Conservation (phyloP, 2,329 filamentous ascomycete genomes). For the Metarhizium guizhouense region DNA sequence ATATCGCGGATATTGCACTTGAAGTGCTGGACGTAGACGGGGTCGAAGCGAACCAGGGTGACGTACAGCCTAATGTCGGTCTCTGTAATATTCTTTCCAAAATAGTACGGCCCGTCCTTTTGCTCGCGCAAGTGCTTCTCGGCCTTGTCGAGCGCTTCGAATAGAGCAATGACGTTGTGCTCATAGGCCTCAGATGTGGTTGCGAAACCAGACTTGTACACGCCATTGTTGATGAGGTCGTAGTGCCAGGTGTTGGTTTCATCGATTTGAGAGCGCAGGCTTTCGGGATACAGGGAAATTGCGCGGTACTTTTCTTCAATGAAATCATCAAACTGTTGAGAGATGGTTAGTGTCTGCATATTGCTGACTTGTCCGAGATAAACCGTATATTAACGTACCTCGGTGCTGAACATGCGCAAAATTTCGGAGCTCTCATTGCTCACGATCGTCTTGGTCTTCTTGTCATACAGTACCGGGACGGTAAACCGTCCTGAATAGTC, state of each 20-base stretch:
- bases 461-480: conserved; percentile 80
- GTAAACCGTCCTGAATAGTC: conserved; percentile 75
- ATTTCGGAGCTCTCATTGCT: conserved; percentile 92
- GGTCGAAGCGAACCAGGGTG: conserved; percentile 66
- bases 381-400: conserved; percentile 35
- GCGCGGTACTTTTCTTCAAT: conserved; percentile 49
- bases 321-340: conserved; percentile 58
- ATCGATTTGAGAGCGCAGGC: conserved; percentile 62
- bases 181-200: conserved; percentile 79
- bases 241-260: conserved; percentile 75
- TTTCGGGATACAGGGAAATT: conserved; percentile 58
- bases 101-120: conserved; percentile 57
- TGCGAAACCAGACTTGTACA: conserved; percentile 74
- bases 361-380: neutral
- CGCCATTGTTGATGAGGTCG: conserved; percentile 60
- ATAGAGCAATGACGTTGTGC: conserved; percentile 59
- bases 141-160: conserved; percentile 65
- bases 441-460: conserved; percentile 65
- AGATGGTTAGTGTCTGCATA: neutral
- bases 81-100: conserved; percentile 69
- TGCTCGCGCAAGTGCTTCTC: conserved; percentile 56
- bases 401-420: conserved; percentile 77
- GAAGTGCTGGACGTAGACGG: conserved; percentile 81
- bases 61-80: conserved; percentile 68
- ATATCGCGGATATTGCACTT: conserved; percentile 83